Conservation (phyloP, 75 land plant genomes). For the Isoetes taiwanensis region DNA sequence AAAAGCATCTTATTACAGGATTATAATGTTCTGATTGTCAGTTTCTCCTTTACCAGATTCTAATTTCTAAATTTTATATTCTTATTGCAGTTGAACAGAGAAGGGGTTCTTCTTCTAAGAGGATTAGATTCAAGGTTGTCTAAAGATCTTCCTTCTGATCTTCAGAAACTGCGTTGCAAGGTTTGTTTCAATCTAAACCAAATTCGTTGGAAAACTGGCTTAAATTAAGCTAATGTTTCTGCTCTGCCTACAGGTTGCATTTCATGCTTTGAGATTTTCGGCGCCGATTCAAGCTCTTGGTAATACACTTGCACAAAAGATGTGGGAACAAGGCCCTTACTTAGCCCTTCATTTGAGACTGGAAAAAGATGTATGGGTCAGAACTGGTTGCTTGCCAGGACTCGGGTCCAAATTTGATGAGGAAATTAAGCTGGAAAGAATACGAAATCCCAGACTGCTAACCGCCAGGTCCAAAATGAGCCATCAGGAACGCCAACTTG, state of each 20-base stretch:
- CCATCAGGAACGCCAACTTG: slow-evolving; percentile 39
- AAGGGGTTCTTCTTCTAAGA: slow-evolving; percentile 49
- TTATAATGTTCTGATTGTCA: background rate
- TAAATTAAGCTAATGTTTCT: background rate
- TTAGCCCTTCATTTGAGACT: slow-evolving; percentile 44
- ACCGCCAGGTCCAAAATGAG: slow-evolving; percentile 52
- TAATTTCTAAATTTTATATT: background rate
- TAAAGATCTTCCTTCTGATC: slow-evolving; percentile 65
- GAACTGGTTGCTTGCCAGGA: slow-evolving; percentile 80
- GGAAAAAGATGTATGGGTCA: slow-evolving; percentile 80
- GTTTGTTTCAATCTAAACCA: slow-evolving; percentile 13
- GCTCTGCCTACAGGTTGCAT: slow-evolving; percentile 45
- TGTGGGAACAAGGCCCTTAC: slow-evolving; percentile 54
- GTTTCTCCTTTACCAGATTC: slow-evolving; percentile 1
- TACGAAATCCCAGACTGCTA: slow-evolving; percentile 33
- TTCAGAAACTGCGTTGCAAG: slow-evolving; percentile 87
- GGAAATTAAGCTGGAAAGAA: slow-evolving; percentile 27
- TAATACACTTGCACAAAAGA: slow-evolving; percentile 38
- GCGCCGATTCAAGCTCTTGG: slow-evolving; percentile 49
- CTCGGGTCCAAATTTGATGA: slow-evolving; percentile 37
- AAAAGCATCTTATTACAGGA: background rate
- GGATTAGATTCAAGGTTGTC: slow-evolving; percentile 78
- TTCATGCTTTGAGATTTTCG: slow-evolving; percentile 65
- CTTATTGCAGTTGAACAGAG: slow-evolving; percentile 32
- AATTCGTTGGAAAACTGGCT: background rate